Percentiles rank a stretch among this genome's conserved stretches.
These are phyloP conservation scores for Mucor sp. DNA, from an alignment of 371 early-diverging fungal species.

Conservation along the genomic window DNA sequence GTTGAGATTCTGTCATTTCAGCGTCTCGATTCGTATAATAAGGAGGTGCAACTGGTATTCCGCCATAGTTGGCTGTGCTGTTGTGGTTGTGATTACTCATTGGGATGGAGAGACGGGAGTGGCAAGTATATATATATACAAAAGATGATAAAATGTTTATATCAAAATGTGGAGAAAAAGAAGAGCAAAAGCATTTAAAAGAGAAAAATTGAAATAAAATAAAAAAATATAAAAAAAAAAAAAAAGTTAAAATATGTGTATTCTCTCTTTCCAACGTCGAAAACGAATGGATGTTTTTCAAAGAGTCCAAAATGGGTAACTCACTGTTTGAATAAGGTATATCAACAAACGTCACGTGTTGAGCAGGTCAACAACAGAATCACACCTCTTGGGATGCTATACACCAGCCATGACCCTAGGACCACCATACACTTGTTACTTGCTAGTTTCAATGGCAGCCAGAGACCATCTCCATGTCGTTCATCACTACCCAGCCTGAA, in stretches of 20 bases:
- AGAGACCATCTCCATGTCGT: neutral
- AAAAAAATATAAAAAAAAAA: neutral
- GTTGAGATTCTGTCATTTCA: constrained; percentile 15
- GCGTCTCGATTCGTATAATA: neutral
- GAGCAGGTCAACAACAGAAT: neutral
- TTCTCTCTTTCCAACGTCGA: neutral
- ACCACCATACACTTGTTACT: neutral
- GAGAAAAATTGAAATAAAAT: neutral
- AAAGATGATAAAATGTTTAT: neutral
- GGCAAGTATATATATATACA: neutral
- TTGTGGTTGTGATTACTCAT: constrained; percentile 2
- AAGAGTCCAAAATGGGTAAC: constrained; percentile 19
- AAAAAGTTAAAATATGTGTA: neutral
- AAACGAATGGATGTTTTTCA: constrained; percentile 18
- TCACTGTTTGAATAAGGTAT: neutral
- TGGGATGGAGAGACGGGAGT: neutral
- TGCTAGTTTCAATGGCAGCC: neutral
- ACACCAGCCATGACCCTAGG: neutral
- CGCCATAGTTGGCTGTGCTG: neutral
- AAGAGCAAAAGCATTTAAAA: neutral
- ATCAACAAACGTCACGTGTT: constrained; percentile 3
- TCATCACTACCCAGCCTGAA: too few species aligned
- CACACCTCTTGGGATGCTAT: neutral
- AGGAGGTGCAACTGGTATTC: constrained; percentile 22
- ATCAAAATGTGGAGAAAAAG: neutral